Conservation (phyloP, 179 eudicot species). For the Patellifolia procumbens region DNA sequence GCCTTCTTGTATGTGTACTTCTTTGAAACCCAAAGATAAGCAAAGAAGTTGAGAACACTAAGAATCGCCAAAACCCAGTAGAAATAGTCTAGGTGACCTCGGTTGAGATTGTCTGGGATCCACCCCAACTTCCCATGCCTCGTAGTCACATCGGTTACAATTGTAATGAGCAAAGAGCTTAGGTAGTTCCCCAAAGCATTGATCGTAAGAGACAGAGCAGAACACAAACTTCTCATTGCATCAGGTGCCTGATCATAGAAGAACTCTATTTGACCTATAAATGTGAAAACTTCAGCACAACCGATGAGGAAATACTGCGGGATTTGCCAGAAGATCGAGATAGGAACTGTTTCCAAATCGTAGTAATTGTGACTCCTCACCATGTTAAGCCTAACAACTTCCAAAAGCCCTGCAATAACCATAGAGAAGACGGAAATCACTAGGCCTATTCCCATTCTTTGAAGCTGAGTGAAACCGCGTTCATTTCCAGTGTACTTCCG, state of each 20-base stretch:
- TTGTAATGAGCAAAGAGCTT: constrained; percentile 39
- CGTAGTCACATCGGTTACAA: constrained; percentile 40
- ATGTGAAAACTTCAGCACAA: constrained; percentile 49
- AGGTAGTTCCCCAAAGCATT: constrained; percentile 46
- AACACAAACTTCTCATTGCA: constrained; percentile 53
- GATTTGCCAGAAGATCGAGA: constrained; percentile 54
- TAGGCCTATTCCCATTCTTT: constrained; percentile 75
- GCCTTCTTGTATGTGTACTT: constrained; percentile 47
- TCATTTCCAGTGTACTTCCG: constrained; percentile 47
- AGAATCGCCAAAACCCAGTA: constrained; percentile 44
- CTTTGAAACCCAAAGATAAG: constrained; percentile 43
- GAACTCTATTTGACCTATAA: constrained; percentile 51
- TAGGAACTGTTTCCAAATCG: constrained; percentile 33
- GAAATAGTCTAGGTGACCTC: constrained; percentile 51
- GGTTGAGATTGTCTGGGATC: constrained; percentile 51
- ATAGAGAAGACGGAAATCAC: constrained; percentile 58
- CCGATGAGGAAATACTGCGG: constrained; percentile 53
- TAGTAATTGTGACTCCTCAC: constrained; percentile 43
- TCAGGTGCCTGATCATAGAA: constrained; percentile 58
- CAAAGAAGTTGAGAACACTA: constrained; percentile 39
- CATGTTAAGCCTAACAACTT: constrained; percentile 48
- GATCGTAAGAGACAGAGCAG: constrained; percentile 42
- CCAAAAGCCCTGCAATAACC: constrained; percentile 55
- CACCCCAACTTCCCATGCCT: constrained; percentile 45
- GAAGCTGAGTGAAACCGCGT: constrained; percentile 68